Evolutionary conservation across 345 rosid genomes (phyloP).

Genomic region (Orychophragmus violaceus): DNA sequence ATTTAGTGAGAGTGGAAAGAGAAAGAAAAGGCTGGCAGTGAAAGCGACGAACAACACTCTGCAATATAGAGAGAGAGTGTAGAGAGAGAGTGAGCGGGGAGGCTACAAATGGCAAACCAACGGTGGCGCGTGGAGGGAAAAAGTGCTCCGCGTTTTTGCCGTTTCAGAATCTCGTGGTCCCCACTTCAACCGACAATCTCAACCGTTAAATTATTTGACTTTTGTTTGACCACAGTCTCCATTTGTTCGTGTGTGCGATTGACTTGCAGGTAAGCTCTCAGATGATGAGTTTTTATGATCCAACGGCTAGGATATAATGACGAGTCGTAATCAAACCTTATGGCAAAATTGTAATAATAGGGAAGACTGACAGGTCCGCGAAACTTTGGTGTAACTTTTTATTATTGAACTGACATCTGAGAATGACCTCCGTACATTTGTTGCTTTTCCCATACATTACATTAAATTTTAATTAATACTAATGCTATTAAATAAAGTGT

Average conservation of each 20-base stretch:
- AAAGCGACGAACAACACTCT: slow-evolving; percentile 32
- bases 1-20: slow-evolving; percentile 7
- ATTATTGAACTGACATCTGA: slow-evolving; percentile 4
- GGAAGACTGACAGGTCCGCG: neutral
- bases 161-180: neutral
- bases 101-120: slow-evolving; percentile 19
- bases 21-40: slow-evolving; percentile 23
- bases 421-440: slow-evolving; percentile 23
- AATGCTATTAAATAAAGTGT: neutral
- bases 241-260: too few relatives aligned
- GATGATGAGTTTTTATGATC: neutral
- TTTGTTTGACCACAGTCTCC: neutral
- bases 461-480: neutral
- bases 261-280: too few relatives aligned
- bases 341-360: slow-evolving; percentile 1
- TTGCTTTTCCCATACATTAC: slow-evolving; percentile 8
- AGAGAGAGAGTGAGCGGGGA: slow-evolving; percentile 18
- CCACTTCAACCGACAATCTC: neutral
- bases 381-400: neutral
- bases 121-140: slow-evolving; percentile 32
- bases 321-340: neutral
- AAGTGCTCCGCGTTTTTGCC: slow-evolving; percentile 10
- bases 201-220: slow-evolving; percentile 19
- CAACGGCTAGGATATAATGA: neutral
- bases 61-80: neutral